Base-by-base conservation (phyloP, 306 rosid species). In the Cercis canadensis region DNA sequence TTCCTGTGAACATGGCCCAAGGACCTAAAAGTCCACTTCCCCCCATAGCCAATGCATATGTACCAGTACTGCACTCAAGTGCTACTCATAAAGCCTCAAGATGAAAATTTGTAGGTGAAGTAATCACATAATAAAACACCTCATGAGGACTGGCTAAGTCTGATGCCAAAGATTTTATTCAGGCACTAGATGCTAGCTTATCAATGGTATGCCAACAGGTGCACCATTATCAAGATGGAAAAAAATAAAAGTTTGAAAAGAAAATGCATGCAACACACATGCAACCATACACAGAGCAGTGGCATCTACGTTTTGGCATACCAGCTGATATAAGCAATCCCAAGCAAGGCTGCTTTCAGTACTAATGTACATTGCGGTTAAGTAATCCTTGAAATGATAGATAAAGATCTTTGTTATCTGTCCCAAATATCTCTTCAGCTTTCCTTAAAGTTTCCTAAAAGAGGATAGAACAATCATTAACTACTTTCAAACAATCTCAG, bases 341-440 rank as follows among this genome's bases (percentile, higher is more conserved):
- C 66, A 62, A 24, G 79, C 46, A 83, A 77, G 67, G 76, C 33
- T 75, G 34, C 40, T 60, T 66, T 73, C 61, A 51, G 70, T 62
- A 34, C 84, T 89, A 86, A 60, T 82, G 96, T 57, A 78, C 76
- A 67, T 89, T 95, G 61, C 97, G 96, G 71, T 76, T 89, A 57
- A 95, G 92, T 84, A 95, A 75, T 74, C 96, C 97, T 82, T 95
- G 99, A 76, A 95, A 95, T 68, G 91, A 87, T 55, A 87, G 75
- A 75, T 83, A 95, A 47, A 95, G 96, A 75, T 95, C 97, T 83
- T 89, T 92, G 89, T 95, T 95, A 71, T 91, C 99, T 21, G 85
- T 82, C 74, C 99, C 99, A 61, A 95, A 95, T 85, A 95, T 91
- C 67, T 91, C 97, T 72, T 91, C 99, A 57, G 99, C 97, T 87